A percentile compares a stretch with the other conserved stretches of the same genome.
Conservation (phyloP, 495 filamentous ascomycete genomes). For the Neurospora sp. region DNA sequence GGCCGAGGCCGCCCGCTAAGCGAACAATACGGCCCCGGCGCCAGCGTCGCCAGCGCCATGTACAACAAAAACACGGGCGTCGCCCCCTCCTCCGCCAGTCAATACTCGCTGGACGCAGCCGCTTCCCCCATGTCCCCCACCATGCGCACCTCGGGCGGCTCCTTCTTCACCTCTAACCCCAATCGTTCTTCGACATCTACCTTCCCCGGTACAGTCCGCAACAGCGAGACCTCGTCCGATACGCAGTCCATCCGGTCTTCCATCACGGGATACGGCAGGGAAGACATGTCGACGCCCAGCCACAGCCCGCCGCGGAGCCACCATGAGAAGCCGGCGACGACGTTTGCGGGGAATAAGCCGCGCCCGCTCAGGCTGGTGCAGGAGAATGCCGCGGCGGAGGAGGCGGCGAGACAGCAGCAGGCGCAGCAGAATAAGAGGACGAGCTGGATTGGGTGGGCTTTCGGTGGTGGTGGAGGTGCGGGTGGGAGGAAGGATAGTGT, state of each 20-base stretch:
- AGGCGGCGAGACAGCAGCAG: slow-evolving; percentile 6
- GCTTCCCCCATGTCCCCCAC: slow-evolving; percentile 46
- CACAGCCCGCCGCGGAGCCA: slow-evolving; percentile 40
- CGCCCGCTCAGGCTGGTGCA: slow-evolving; percentile 82
- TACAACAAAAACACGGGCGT: slow-evolving; percentile 52
- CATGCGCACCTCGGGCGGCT: slow-evolving; percentile 28
- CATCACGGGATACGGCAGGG: slow-evolving; percentile 32
- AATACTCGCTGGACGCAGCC: slow-evolving; percentile 26
- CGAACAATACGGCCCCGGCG: slow-evolving; percentile 57
- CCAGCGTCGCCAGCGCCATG: slow-evolving; percentile 64
- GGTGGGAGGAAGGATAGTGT: slow-evolving; percentile 32
- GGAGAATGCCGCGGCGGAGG: slow-evolving; percentile 34
- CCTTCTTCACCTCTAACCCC: slow-evolving; percentile 35
- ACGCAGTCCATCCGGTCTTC: slow-evolving; percentile 15
- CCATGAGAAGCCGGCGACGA: slow-evolving; percentile 51
- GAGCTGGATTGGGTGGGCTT: slow-evolving; percentile 50
- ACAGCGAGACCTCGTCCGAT: slow-evolving; percentile 53
- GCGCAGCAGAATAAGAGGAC: slow-evolving; percentile 34
- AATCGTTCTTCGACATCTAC: slow-evolving; percentile 27
- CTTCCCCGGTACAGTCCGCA: slow-evolving; percentile 47
- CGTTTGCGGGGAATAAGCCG: slow-evolving; percentile 61
- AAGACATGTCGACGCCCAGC: slow-evolving; percentile 42
- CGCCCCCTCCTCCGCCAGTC: slow-evolving; percentile 45
- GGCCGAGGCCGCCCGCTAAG: slow-evolving; percentile 54
- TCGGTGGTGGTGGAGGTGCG: slow-evolving; percentile 12